These are phyloP conservation scores for Capsicum baccatum DNA, from an alignment of 257 asterid genomes.

Conservation along the genomic window DNA sequence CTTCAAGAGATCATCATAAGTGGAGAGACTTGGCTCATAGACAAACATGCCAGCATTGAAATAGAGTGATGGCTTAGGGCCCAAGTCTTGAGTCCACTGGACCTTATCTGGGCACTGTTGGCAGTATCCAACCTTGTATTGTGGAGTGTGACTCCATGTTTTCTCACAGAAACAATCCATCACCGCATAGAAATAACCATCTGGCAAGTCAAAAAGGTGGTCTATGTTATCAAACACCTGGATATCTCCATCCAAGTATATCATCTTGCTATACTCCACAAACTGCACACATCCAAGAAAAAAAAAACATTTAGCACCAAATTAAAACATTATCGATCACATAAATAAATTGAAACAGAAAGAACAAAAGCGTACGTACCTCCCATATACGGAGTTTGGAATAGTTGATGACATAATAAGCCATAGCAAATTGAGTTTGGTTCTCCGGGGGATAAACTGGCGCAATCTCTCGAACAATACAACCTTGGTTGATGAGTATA, in stretches of 20 bases:
- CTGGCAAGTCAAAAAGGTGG: conserved; percentile 33
- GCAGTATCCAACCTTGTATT: conserved; percentile 28
- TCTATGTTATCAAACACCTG: conserved; percentile 35
- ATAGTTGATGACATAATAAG: conserved; percentile 33
- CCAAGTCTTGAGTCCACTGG: conserved; percentile 29
- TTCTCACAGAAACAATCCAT: conserved; percentile 36
- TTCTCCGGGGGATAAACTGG: conserved; percentile 34
- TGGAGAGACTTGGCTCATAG: conserved; percentile 29
- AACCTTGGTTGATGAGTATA: conserved; percentile 27
- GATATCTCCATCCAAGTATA: conserved; percentile 34
- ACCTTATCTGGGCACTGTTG: conserved; percentile 33
- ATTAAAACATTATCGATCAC: too few species aligned
- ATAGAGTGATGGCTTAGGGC: conserved; percentile 30
- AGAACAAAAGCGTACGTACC: background rate
- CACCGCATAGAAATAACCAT: conserved; percentile 30
- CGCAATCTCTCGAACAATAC: conserved; percentile 30
- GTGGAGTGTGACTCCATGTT: conserved; percentile 32
- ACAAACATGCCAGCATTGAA: conserved; percentile 37
- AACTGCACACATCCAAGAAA: conserved; percentile 11
- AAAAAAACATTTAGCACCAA: background rate
- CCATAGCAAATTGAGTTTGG: conserved; percentile 32
- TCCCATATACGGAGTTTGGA: conserved; percentile 35
- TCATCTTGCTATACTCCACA: conserved; percentile 36
- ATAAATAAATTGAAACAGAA: too few species aligned
- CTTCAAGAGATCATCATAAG: conserved; percentile 25